These are phyloP conservation scores for Cylindrotheca closterium DNA, from an alignment of 108 stramenopile species.

Conservation along the genomic window DNA sequence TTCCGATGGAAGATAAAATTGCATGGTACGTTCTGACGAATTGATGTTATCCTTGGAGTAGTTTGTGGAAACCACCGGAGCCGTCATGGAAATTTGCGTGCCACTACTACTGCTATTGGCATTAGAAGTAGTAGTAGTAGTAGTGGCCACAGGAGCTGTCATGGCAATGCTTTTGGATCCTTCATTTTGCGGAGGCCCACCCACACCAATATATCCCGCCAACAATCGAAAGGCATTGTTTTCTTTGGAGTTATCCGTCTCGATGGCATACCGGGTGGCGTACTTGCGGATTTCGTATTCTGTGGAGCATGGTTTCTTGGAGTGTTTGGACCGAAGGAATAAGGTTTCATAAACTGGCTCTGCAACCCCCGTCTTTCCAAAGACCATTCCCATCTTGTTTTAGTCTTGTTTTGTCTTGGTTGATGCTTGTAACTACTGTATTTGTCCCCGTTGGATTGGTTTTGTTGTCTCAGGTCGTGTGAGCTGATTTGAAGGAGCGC, in stretches of 20 bases:
- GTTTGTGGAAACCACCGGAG: not conserved
- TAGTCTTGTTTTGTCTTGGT: no score
- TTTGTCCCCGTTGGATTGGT: no score
- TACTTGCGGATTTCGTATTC: not conserved
- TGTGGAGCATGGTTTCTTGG: not conserved
- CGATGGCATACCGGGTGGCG: not conserved
- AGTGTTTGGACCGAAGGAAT: not conserved
- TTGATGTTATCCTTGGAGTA: not conserved
- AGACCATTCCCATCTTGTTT: not conserved
- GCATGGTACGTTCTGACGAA: no score
- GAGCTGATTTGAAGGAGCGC: no score
- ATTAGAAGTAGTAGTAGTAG: not conserved
- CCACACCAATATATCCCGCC: not conserved
- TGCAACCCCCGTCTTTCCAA: not conserved
- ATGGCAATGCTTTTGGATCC: not conserved
- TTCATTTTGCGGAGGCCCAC: not conserved
- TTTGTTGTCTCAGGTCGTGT: no score
- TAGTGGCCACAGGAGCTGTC: not conserved
- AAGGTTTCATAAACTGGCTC: not conserved
- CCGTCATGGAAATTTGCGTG: not conserved
- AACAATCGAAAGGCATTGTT: not conserved
- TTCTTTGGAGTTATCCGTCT: not conserved
- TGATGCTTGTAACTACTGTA: no score
- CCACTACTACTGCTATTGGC: not conserved
- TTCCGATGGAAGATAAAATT: not conserved